Evolutionary conservation across 306 rosid genomes (phyloP), one percentile per base, ranked within the genome.

Genomic region (Rosa chinensis): DNA sequence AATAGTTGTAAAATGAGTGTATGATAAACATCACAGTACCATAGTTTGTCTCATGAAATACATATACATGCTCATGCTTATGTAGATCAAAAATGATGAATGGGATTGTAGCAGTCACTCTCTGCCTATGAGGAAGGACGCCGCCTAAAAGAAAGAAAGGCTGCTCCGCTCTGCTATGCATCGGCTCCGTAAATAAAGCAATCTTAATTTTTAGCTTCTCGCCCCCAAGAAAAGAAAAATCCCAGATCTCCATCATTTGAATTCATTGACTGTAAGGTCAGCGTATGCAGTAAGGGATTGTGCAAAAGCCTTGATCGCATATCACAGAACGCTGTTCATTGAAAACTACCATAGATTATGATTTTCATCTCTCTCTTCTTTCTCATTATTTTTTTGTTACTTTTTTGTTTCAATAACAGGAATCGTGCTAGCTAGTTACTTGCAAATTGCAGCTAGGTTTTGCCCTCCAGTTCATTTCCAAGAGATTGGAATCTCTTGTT

Each of bases 401-500:
- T 4, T 21, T 58, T 58, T 21, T 58, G 5, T n/a, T 21, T 58
- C 13, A 9, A 10, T 21, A n/a, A n/a, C 32, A 58, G 23, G 64
- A n/a, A 59, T 59, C 21, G 25, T 2, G 62, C 28, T 44, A 12
- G 55, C 55, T 56, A n/a, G 12, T 18, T n/a, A 61, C 4, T 61
- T 61, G 37, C 37, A 32, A 14, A 39, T 40, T 39, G 47, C 23
- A 17, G 18, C 25, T 66, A 39, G 14, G 12, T 39, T 66, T 63
- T 32, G 20, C 44, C 13, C 21, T 66, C 45, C 47, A 66, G 47
- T 66, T 37, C 8, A 16, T 37, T 25, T 50, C 17, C 44, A 55
- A 28, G 71, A 40, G 16, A 28, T 52, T 40, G 77, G 77, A 83
- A 79, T 78, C 76, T 67, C 61, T 48, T 6, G 53, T 58, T 6